Conservation (phyloP, 2,329 filamentous ascomycete species). For the Penicillium freii region DNA sequence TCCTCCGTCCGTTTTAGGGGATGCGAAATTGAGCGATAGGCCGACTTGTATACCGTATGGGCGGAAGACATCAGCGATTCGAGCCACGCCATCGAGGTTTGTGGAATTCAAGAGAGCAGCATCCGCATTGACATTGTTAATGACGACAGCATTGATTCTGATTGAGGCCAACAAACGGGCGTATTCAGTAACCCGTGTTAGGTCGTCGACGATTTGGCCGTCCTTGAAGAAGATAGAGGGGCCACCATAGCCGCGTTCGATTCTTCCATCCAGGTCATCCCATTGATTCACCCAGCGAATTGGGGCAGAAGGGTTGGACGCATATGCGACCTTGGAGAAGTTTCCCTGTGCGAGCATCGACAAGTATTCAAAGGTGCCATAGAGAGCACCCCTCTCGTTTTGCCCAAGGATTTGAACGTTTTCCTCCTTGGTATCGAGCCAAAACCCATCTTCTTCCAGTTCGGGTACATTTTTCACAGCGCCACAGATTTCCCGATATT, state of each 20-base stretch:
- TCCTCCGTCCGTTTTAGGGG: slow-evolving; percentile 57
- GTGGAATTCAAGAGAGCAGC: slow-evolving; percentile 53
- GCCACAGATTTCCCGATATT: slow-evolving; percentile 29
- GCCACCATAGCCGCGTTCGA: slow-evolving; percentile 68
- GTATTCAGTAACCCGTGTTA: slow-evolving; percentile 61
- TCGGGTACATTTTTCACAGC: slow-evolving; percentile 20
- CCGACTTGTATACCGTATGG: slow-evolving; percentile 66
- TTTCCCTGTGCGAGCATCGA: slow-evolving; percentile 62
- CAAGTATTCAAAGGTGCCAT: slow-evolving; percentile 68
- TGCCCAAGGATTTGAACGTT: slow-evolving; percentile 47
- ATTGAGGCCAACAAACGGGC: slow-evolving; percentile 66
- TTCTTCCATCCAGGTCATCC: slow-evolving; percentile 67
- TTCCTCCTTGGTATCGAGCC: slow-evolving; percentile 50
- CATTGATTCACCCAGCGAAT: slow-evolving; percentile 72
- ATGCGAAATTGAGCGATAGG: slow-evolving; percentile 67
- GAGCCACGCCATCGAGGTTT: slow-evolving; percentile 61
- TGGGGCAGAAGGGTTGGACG: slow-evolving; percentile 58
- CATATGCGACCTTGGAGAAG: slow-evolving; percentile 48
- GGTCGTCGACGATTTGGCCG: slow-evolving; percentile 55
- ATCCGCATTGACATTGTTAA: slow-evolving; percentile 74
- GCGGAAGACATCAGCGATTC: slow-evolving; percentile 64
- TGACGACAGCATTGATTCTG: slow-evolving; percentile 62
- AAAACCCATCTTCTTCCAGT: slow-evolving; percentile 54
- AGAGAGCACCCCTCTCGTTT: slow-evolving; percentile 63
- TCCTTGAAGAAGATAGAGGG: slow-evolving; percentile 66